Evolutionary conservation across 305 asterid genomes (phyloP).

Genomic region (Fraxinus latifolia): DNA sequence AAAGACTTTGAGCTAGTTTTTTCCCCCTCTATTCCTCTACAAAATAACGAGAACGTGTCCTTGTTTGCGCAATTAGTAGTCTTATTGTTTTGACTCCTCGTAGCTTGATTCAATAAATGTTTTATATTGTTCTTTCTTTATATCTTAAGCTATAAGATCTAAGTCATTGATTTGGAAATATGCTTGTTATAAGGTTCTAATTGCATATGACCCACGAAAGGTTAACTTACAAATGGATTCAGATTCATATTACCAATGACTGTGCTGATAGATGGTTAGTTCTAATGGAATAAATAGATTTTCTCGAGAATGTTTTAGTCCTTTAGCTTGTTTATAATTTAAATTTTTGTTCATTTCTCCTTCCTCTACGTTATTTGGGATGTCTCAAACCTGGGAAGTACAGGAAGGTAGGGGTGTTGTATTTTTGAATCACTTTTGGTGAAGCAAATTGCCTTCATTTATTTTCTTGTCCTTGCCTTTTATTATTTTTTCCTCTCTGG

Average conservation of each 20-base stretch:
- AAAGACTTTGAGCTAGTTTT: background rate
- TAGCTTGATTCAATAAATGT: background rate
- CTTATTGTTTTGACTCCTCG: background rate
- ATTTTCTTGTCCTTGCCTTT: background rate
- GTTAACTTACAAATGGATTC: background rate
- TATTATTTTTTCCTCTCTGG: background rate
- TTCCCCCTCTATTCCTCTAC: background rate
- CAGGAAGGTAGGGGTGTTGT: background rate
- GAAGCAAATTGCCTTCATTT: background rate
- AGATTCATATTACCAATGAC: background rate
- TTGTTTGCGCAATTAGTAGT: background rate
- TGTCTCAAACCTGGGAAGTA: background rate
- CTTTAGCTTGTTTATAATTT: background rate
- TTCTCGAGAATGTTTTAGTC: background rate
- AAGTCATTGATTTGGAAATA: background rate
- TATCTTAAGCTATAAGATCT: background rate
- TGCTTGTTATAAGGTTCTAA: background rate
- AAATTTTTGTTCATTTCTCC: background rate
- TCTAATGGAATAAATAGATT: background rate
- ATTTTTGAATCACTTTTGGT: background rate
- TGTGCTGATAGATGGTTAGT: background rate
- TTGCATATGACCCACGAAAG: background rate
- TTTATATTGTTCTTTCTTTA: background rate
- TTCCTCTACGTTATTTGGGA: background rate
- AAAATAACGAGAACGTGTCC: background rate